Evolutionary conservation across 179 eudicot species (phyloP), one percentile per base, ranked within the genome.

Genomic region (Heliamphora pulchella): DNA sequence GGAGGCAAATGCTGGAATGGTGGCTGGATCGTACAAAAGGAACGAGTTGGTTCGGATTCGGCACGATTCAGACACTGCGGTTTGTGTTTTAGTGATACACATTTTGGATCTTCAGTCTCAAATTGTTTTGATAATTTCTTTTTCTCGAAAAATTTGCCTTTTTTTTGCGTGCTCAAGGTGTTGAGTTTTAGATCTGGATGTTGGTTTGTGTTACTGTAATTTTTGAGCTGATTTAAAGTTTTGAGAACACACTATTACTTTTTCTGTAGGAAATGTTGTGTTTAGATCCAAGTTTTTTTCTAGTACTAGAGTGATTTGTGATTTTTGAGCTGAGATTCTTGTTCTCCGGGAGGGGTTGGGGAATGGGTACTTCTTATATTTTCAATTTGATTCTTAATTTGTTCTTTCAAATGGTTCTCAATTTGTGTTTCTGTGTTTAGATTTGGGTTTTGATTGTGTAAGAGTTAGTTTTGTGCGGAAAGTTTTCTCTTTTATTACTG

Each of bases 11-110:
- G 90, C 87, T 80, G 98, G 97, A 57, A 84, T 95, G 93, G 98
- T 95, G 55, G 98, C 98, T 85, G 98, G 98, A 91, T 95, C 98
- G 9, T 88, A 95, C 86, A 87, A 90, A 54, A 86, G 97, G 80
- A 95, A 95, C 71, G 95, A 95, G 81, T 85, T 95, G 75, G 98
- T 93, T 70, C 89, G 96, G 76, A 95, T 93, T 89, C 93, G 97
- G 5, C 93, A 95, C 85, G 98, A 95, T 82, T 90, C 96, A 70
- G 98, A 95, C 69, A 87, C 93, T 81, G 91, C 89, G 92, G 97
- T 91, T 80, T 71, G 90, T 80, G 39, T 63, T 51, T 72, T 74
- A 7, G 3, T 47, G n/a, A 75, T 58, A 14, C 46, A 64, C 72
- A 31, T 75, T 31, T 82, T 65, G 18, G 70, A 67, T n/a, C 75